These are phyloP conservation scores for Leccinum sublutescens DNA, from an alignment of 768 basidiomycete genomes.

Conservation along the genomic window DNA sequence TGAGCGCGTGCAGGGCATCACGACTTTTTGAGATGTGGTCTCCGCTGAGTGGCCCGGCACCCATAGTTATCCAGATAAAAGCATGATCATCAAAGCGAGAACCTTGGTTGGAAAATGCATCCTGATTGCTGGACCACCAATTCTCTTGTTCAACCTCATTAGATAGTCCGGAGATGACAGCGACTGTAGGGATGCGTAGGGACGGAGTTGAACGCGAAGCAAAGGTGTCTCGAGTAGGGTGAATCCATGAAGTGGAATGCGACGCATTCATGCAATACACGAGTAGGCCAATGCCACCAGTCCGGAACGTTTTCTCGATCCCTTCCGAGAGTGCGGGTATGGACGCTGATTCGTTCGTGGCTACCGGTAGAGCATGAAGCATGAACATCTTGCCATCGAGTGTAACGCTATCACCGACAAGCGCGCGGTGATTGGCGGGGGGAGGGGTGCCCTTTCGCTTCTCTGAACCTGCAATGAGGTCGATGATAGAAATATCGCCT, in stretches of 20 bases:
- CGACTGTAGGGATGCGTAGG: conserved; percentile 13
- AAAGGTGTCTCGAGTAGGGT: conserved; percentile 10
- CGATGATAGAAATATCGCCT: conserved; percentile 18
- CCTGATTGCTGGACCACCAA: conserved; percentile 20
- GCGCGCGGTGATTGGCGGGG: neutral
- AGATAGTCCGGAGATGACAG: conserved; percentile 16
- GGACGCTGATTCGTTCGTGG: conserved; percentile 1
- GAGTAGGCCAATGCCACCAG: conserved; percentile 17
- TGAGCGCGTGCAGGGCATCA: conserved; percentile 13
- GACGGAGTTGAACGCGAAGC: neutral
- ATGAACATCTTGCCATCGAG: conserved; percentile 18
- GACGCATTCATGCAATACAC: conserved; percentile 22
- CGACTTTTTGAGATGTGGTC: conserved; percentile 11
- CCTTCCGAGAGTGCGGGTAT: neutral
- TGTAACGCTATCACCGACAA: conserved; percentile 8
- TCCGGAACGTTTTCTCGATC: conserved; percentile 1
- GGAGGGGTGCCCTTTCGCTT: neutral
- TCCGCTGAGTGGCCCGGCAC: neutral
- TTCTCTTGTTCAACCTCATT: conserved; percentile 8
- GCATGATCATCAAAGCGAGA: conserved; percentile 15
- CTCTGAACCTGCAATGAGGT: conserved; percentile 15
- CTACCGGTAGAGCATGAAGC: conserved; percentile 4
- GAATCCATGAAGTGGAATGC: conserved; percentile 14
- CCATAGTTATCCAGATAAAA: conserved; percentile 12
- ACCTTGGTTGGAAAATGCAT: conserved; percentile 8